Base-by-base conservation (phyloP, 108 stramenopile genomes). In the Licmophora abbreviata region DNA sequence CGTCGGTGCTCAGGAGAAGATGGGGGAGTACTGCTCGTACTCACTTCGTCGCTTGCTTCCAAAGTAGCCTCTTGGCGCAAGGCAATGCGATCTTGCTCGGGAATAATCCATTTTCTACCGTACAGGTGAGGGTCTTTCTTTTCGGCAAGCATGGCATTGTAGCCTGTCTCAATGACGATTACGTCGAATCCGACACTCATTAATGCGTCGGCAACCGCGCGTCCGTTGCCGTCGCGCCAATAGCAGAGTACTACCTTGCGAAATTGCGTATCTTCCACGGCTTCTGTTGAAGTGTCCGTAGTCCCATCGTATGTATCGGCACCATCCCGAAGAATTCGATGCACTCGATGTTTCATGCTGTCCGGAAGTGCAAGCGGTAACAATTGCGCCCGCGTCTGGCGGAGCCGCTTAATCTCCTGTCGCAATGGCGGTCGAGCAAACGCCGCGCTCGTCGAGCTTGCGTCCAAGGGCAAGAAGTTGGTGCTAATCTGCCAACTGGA, bases 211-310 rank as follows among this genome's bases (percentile, higher is more conserved):
- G 43, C 42, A 1, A 60, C 26, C 11, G 26, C 12, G 8, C 54
- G 52, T 5, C 65, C 65, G 26, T 66, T 66, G 8, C 54, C 30
- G 32, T 66, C 65, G 33, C 65, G 51, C 20, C 59, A 66, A 40
- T 66, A 66, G 25, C 65, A 59, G 33, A 66, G 53, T 18, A 66
- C 65, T 2, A 66, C 22, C 44, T 60, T 59, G 11, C 65, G 48
- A 9, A 8, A 9, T 18, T 18, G 43, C 8, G 43, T 12, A n/a
- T 10, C 43, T 15, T 10, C 8, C 11, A 8, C 43, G 8, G 18
- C 18, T 18, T 44, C 17, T 8, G 43, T 12, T 12, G 43, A 44
- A 44, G 14, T 12, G n/a, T 10, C n/a, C 12, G 8, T 44, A 17
- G 43, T 44, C n/a, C 18, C 12, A 11, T 12, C 10, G 34, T 12